Conservation (phyloP, 768 basidiomycete species). For the Mycena epipterygia region DNA sequence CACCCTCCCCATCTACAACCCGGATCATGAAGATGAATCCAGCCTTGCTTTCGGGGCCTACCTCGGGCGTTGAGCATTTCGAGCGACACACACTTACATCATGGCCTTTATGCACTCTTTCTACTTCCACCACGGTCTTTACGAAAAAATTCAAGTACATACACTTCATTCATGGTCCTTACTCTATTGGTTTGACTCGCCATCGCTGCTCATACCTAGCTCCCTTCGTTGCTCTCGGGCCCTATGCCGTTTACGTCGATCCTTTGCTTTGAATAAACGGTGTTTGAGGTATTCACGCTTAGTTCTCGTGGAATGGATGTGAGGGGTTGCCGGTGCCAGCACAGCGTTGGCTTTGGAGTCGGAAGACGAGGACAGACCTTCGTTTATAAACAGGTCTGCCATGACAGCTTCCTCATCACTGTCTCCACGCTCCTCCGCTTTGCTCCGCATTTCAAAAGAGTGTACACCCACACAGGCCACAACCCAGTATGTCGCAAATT, state of each 20-base stretch:
- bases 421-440: conserved; percentile 34
- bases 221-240: not conserved
- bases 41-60: not conserved
- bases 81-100: not conserved
- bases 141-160: not conserved
- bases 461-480: conserved; percentile 42
- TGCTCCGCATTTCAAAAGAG: conserved; percentile 37
- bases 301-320: not conserved
- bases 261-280: conserved; percentile 10
- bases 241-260: not conserved
- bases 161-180: not conserved
- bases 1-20: not conserved
- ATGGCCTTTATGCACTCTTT: not conserved
- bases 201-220: conserved; percentile 3
- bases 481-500: no score
- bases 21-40: not conserved
- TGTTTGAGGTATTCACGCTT: conserved; percentile 4
- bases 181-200: not conserved
- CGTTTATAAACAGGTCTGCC: conserved; percentile 9
- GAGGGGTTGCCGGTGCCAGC: not conserved
- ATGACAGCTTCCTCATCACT: conserved; percentile 11
- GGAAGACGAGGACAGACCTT: conserved; percentile 8
- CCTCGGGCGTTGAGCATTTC: no score
- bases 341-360: not conserved
- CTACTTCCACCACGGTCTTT: not conserved